Conservation (phyloP, 345 rosid species). For the Eucalyptus erythrocorys region DNA sequence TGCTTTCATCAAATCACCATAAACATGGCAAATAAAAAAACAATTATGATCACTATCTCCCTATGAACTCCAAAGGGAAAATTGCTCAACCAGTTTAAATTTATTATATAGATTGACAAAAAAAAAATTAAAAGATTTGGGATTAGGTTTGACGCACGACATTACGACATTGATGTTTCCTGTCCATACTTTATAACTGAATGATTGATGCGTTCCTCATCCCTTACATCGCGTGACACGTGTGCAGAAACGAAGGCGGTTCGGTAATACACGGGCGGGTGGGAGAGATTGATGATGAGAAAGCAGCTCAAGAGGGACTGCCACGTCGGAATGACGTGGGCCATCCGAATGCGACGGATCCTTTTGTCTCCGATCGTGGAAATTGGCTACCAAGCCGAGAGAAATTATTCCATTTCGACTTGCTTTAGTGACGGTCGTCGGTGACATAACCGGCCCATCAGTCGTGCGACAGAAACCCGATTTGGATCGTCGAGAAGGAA, state of each 20-base stretch:
- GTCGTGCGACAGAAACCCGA: background rate
- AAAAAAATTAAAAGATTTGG: background rate
- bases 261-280: background rate
- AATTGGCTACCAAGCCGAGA: background rate
- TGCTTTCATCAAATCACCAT: background rate
- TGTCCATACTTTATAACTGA: background rate
- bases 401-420: background rate
- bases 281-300: background rate
- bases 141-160: background rate
- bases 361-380: background rate
- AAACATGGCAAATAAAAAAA: background rate
- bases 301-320: background rate
- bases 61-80: background rate
- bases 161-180: background rate
- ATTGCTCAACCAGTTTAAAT: background rate
- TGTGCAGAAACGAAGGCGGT: background rate
- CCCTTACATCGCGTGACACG: background rate
- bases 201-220: background rate
- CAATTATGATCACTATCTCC: background rate
- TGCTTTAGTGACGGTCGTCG: background rate
- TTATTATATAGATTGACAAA: accelerated
- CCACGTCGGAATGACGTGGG: background rate
- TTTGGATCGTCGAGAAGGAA: background rate
- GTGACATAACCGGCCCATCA: background rate
- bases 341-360: background rate